phyloP scores from a whole-genome alignment of 192 early-diverging fungal species.

The Jimgerdemannia flammicorona region DNA sequence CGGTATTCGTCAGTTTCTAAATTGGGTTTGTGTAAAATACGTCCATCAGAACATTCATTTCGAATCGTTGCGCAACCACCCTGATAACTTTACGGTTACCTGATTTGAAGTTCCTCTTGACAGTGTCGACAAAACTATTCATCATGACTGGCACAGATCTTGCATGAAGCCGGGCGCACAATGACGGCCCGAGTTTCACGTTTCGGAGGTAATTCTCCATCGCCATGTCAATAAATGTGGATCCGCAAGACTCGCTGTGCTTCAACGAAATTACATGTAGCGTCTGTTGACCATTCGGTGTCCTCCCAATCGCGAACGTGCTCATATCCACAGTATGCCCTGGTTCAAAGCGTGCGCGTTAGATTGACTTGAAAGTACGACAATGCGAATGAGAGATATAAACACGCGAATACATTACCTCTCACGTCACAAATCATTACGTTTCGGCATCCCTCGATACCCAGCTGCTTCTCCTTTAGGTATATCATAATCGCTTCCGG shows the following conservation, averaged over 20 bases:
- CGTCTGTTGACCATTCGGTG: constrained; percentile 17
- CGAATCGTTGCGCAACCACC: too few relatives aligned
- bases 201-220: constrained; percentile 34
- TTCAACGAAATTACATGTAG: constrained; percentile 41
- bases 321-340: constrained; percentile 43
- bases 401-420: constrained; percentile 16
- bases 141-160: constrained; percentile 37
- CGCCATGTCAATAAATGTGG: constrained; percentile 40
- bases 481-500: too few relatives aligned
- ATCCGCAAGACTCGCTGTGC: constrained; percentile 38
- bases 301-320: constrained; percentile 40
- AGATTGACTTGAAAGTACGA: too few relatives aligned
- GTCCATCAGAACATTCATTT: too few relatives aligned
- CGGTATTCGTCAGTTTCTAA: too few relatives aligned
- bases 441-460: constrained; percentile 17
- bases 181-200: constrained; percentile 21
- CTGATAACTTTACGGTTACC: too few relatives aligned
- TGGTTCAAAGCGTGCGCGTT: too few relatives aligned
- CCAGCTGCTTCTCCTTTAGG: too few relatives aligned
- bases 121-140: constrained; percentile 39
- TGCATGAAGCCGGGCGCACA: constrained; percentile 35
- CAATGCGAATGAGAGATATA: too few relatives aligned
- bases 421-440: constrained; percentile 47
- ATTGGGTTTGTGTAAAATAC: too few relatives aligned
- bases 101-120: constrained; percentile 19